A percentile compares a stretch with the other conserved stretches of the same genome.
Evolutionary conservation across 129 eudicot species (phyloP).

Genomic region (Centaurea solstitialis): DNA sequence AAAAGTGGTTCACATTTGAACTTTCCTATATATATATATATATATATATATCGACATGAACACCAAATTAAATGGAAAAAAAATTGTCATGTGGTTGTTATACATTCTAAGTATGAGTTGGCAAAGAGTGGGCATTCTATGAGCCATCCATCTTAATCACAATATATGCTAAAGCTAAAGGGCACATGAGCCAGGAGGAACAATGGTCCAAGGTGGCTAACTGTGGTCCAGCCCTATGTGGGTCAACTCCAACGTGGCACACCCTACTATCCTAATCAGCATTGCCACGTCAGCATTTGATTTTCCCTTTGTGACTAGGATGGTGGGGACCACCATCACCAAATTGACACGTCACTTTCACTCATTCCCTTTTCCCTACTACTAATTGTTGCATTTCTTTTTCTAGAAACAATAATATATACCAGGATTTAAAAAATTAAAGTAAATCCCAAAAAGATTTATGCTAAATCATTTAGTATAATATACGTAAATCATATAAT

Average conservation of each 20-base stretch:
- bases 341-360: constrained; percentile 13
- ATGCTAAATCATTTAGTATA: neutral
- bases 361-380: neutral
- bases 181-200: neutral
- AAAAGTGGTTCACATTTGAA: no score
- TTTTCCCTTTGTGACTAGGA: neutral
- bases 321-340: neutral
- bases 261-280: constrained; percentile 15
- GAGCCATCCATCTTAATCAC: neutral
- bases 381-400: neutral
- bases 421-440: neutral
- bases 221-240: neutral
- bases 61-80: no score
- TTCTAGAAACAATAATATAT: neutral
- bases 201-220: neutral
- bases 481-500: constrained; percentile 12
- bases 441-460: constrained; percentile 12
- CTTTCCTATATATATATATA: no score
- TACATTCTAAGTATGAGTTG: neutral
- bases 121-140: neutral
- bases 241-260: neutral
- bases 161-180: neutral
- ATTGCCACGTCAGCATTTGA: constrained; percentile 5
- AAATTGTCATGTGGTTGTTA: neutral
- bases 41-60: neutral